Percentiles rank a stretch among this genome's conserved stretches.
Evolutionary conservation across 1,139 yeast species (phyloP).

Genomic region (Candida neerlandica): DNA sequence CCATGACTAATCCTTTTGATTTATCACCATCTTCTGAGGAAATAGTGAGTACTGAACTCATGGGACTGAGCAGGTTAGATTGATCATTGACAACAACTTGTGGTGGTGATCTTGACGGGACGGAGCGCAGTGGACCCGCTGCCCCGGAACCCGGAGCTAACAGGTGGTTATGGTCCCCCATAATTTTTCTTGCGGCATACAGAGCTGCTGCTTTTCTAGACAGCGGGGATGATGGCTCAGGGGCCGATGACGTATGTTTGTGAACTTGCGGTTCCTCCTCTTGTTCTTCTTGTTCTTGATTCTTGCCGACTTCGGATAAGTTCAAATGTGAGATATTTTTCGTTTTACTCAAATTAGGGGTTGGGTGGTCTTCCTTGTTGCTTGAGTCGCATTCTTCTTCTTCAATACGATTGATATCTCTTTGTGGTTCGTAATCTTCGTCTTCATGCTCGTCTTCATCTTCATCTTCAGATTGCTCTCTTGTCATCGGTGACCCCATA

Average conservation of each 20-base stretch:
- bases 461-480: constrained; percentile 33
- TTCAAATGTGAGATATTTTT: constrained; percentile 48
- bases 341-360: constrained; percentile 24
- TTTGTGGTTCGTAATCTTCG: constrained; percentile 10
- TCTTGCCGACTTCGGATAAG: constrained; percentile 32
- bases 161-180: neutral
- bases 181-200: constrained; percentile 11
- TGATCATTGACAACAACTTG: constrained; percentile 3
- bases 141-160: neutral
- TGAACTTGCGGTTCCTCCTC: neutral
- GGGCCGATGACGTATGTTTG: constrained; percentile 10
- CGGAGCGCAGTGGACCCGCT: constrained; percentile 2
- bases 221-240: constrained; percentile 13
- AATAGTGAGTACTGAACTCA: constrained; percentile 13
- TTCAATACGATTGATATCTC: constrained; percentile 6
- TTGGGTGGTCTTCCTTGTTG: constrained; percentile 12
- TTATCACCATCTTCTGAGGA: constrained; percentile 5
- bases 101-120: constrained; percentile 8
- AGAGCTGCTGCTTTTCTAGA: constrained; percentile 15
- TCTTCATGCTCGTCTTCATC: constrained; percentile 13
- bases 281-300: neutral
- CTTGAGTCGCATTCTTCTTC: constrained; percentile 10
- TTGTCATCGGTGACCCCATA: constrained; percentile 52
- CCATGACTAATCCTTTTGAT: constrained; percentile 9
- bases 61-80: constrained; percentile 20